Evolutionary conservation across 495 filamentous ascomycete species (phyloP).

Genomic region (Aspergillus bridgeri): DNA sequence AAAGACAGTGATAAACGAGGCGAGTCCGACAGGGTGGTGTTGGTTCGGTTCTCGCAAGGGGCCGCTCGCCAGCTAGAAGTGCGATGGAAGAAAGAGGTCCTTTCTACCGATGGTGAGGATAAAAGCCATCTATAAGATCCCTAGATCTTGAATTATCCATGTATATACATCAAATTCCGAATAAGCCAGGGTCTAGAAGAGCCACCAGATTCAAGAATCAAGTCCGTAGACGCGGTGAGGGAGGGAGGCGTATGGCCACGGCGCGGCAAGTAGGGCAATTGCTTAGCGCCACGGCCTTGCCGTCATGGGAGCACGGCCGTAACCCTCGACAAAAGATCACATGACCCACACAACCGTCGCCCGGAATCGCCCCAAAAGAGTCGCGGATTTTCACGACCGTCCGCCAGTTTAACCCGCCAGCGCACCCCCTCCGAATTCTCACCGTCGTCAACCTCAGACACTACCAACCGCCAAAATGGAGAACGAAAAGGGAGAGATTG

Average conservation of each 20-base stretch:
- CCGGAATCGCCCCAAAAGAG: slow-evolving; percentile 22
- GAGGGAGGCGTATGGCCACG: neutral
- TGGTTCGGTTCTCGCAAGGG: slow-evolving; percentile 61
- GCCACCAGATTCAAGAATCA: too few relatives aligned
- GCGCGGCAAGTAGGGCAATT: neutral
- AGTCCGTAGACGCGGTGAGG: too few relatives aligned
- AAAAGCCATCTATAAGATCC: slow-evolving; percentile 30
- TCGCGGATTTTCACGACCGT: slow-evolving; percentile 20
- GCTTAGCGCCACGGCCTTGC: neutral
- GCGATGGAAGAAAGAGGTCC: slow-evolving; percentile 48
- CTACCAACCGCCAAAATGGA: slow-evolving; percentile 73
- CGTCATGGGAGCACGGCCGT: neutral
- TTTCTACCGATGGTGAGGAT: slow-evolving; percentile 22
- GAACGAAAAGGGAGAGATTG: slow-evolving; percentile 97
- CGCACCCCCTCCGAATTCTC: slow-evolving; percentile 28
- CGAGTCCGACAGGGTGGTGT: slow-evolving; percentile 68
- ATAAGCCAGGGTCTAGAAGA: neutral
- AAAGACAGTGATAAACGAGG: slow-evolving; percentile 59
- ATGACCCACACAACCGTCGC: slow-evolving; percentile 50
- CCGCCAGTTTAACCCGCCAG: slow-evolving; percentile 21
- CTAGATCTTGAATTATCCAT: neutral
- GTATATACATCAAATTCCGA: slow-evolving; percentile 3
- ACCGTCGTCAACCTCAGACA: slow-evolving; percentile 44
- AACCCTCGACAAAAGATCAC: slow-evolving; percentile 41
- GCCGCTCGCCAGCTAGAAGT: slow-evolving; percentile 55